These are phyloP conservation scores for Chaetothyriales sp. DNA, from an alignment of 2,329 filamentous ascomycete species.

Conservation along the genomic window DNA sequence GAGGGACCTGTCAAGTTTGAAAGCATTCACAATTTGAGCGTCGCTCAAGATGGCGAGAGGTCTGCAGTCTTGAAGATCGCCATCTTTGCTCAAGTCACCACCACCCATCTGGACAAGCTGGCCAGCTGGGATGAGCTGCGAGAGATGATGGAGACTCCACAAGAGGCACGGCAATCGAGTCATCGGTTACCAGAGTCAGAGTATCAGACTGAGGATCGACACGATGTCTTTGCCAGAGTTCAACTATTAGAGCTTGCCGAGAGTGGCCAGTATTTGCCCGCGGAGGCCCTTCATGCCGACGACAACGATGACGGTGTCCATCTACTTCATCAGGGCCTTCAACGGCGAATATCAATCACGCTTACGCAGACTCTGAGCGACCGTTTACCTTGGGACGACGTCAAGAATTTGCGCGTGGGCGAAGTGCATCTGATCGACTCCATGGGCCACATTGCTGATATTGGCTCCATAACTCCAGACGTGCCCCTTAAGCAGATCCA, in stretches of 20 bases:
- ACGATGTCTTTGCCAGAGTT: constrained; percentile 77
- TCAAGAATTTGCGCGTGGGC: constrained; percentile 63
- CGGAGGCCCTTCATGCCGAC: constrained; percentile 78
- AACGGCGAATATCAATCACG: constrained; percentile 73
- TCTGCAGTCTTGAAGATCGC: constrained; percentile 69
- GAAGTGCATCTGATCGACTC: constrained; percentile 72
- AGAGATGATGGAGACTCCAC: constrained; percentile 46
- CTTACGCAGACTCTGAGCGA: constrained; percentile 87
- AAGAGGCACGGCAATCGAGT: constrained; percentile 35
- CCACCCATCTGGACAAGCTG: constrained; percentile 92
- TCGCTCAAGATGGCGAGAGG: constrained; percentile 63
- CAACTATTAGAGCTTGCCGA: constrained; percentile 89
- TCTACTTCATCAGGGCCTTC: constrained; percentile 87
- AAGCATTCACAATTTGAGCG: constrained; percentile 95
- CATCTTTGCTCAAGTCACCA: constrained; percentile 78
- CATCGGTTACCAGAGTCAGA: constrained; percentile 78
- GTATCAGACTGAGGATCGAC: constrained; percentile 83
- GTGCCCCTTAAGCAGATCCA: constrained; percentile 64
- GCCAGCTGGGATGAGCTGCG: constrained; percentile 99
- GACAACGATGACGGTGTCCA: constrained; percentile 81
- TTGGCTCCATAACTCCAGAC: constrained; percentile 57
- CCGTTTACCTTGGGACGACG: constrained; percentile 74
- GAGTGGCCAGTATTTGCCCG: constrained; percentile 76
- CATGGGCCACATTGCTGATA: constrained; percentile 69
- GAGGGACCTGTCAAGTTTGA: constrained; percentile 87